Evolutionary conservation across 768 basidiomycete genomes (phyloP).

Genomic region (Ephemerocybe angulata): DNA sequence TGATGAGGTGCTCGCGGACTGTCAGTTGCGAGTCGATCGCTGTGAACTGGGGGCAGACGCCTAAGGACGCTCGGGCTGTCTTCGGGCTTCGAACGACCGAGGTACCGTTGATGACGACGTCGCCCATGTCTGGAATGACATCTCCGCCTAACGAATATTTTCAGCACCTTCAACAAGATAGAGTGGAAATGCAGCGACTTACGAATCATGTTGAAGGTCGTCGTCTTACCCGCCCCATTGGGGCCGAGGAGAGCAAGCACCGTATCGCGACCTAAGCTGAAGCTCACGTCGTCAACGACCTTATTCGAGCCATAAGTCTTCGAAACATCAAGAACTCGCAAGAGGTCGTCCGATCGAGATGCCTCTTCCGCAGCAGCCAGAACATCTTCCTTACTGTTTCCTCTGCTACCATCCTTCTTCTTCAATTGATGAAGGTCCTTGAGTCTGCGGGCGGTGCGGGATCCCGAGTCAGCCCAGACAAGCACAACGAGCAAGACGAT

Average conservation of each 20-base stretch:
- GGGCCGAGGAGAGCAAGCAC: conserved; percentile 74
- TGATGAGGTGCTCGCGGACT: conserved; percentile 68
- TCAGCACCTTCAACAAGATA: background rate
- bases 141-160: conserved; percentile 54
- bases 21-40: conserved; percentile 77
- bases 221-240: conserved; percentile 83
- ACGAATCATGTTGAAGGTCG: conserved; percentile 80
- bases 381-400: conserved; percentile 45
- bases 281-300: conserved; percentile 72
- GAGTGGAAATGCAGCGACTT: conserved; percentile 21
- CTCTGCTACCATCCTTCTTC: conserved; percentile 9
- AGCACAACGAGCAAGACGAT: conserved; percentile 59
- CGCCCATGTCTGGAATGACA: conserved; percentile 61
- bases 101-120: conserved; percentile 61
- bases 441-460: conserved; percentile 41
- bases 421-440: conserved; percentile 16
- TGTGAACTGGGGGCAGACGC: conserved; percentile 83
- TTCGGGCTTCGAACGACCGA: conserved; percentile 66
- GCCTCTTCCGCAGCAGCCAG: conserved; percentile 48
- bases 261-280: conserved; percentile 59
- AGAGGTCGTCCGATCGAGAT: conserved; percentile 46
- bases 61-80: conserved; percentile 62
- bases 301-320: conserved; percentile 54
- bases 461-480: conserved; percentile 71
- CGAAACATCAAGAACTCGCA: conserved; percentile 60